A percentile compares a stretch with the other conserved stretches of the same genome.
Evolutionary conservation across 2,329 filamentous ascomycete genomes (phyloP).

Genomic region (Ilyonectria destructans): DNA sequence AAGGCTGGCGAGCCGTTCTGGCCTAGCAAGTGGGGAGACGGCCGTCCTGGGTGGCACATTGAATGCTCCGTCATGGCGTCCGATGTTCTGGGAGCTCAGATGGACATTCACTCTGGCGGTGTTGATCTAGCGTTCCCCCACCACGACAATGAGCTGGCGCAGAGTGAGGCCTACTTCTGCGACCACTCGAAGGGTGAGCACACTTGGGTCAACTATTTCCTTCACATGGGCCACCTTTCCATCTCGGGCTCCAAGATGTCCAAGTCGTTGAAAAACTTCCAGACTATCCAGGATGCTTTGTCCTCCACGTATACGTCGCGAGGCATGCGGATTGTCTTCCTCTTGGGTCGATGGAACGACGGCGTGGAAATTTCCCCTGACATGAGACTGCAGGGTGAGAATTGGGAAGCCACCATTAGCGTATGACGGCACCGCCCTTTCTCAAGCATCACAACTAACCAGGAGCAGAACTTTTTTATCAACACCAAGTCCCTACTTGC

Average conservation of each 20-base stretch:
- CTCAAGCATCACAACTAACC: conserved; percentile 36
- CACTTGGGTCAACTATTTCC: conserved; percentile 96
- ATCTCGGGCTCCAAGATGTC: conserved; percentile 97
- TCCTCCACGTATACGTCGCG: conserved; percentile 80
- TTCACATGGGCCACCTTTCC: conserved; percentile 91
- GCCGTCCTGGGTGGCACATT: conserved; percentile 96
- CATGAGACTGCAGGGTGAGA: conserved; percentile 80
- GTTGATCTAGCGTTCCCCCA: conserved; percentile 94
- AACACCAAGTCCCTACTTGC: conserved; percentile 70
- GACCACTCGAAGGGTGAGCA: conserved; percentile 66
- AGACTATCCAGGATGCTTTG: conserved; percentile 90
- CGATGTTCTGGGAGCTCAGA: conserved; percentile 84
- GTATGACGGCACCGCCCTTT: conserved; percentile 53
- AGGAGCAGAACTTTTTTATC: conserved; percentile 70
- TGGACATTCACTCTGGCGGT: conserved; percentile 95
- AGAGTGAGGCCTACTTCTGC: conserved; percentile 89
- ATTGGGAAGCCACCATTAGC: conserved; percentile 86
- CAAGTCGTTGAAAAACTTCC: conserved; percentile 96
- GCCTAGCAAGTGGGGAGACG: conserved; percentile 89
- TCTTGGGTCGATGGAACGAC: conserved; percentile 91
- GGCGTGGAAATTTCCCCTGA: conserved; percentile 92
- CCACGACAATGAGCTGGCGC: conserved; percentile 93
- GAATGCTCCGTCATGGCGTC: conserved; percentile 98
- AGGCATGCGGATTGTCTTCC: conserved; percentile 86
- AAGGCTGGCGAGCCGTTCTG: conserved; percentile 94